Percentiles rank a stretch among this genome's conserved stretches.
These are phyloP conservation scores for Rhizodiscina lignyota DNA, from an alignment of 495 filamentous ascomycete species.

Conservation along the genomic window DNA sequence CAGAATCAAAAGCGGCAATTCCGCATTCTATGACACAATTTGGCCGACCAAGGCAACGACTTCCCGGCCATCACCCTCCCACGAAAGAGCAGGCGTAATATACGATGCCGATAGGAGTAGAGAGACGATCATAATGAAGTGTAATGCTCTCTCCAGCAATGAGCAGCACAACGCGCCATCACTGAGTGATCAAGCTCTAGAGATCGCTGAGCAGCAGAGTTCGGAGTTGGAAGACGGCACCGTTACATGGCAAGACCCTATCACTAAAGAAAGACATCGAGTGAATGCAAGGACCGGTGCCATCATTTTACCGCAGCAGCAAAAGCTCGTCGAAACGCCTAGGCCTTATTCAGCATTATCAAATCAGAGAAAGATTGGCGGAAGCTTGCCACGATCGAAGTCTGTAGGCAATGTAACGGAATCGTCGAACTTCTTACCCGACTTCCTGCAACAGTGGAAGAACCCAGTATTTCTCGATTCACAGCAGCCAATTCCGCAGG, in stretches of 20 bases:
- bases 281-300: constrained; percentile 49
- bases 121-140: not conserved
- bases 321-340: not conserved
- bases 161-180: no score
- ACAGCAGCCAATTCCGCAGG: constrained; percentile 31
- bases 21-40: constrained; percentile 11
- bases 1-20: constrained; percentile 44
- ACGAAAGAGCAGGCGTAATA: no score
- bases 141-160: not conserved
- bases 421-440: constrained; percentile 23
- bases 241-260: constrained; percentile 52
- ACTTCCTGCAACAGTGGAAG: constrained; percentile 32
- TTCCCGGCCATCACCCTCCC: no score
- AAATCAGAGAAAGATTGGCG: no score
- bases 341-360: constrained; percentile 1
- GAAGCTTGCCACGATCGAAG: no score
- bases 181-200: no score
- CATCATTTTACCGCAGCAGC: constrained; percentile 23
- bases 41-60: no score
- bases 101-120: not conserved
- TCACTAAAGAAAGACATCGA: constrained; percentile 37
- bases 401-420: constrained; percentile 1
- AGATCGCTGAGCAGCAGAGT: not conserved
- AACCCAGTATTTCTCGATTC: constrained; percentile 44
- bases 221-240: constrained; percentile 16